Conservation (phyloP, 108 stramenopile genomes). For the Nitzschia sp. region DNA sequence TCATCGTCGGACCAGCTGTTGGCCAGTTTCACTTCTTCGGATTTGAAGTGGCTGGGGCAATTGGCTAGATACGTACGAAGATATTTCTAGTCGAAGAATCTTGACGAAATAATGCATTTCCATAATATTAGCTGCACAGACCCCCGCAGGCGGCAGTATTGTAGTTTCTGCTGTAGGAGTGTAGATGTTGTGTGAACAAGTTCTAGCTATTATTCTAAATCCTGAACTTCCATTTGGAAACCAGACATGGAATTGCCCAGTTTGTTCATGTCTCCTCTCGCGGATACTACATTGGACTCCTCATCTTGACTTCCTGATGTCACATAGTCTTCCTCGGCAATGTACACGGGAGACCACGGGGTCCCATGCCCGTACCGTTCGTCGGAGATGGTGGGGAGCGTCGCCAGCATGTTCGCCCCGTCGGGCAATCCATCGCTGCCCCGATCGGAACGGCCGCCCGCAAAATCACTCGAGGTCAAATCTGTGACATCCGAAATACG, state of each 20-base stretch:
- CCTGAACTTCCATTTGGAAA: slow-evolving; percentile 14
- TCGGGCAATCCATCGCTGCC: slow-evolving; percentile 16
- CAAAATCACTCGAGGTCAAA: not conserved
- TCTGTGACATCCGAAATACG: slow-evolving; percentile 11
- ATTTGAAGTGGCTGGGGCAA: slow-evolving; percentile 76
- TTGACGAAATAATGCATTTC: too few species aligned
- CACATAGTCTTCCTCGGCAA: slow-evolving; percentile 16
- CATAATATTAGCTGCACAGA: not conserved
- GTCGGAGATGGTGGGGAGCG: slow-evolving; percentile 12
- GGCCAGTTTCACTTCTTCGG: slow-evolving; percentile 63
- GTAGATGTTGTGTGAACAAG: too few species aligned
- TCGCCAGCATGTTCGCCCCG: not conserved
- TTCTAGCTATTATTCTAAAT: too few species aligned
- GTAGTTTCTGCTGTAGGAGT: not conserved
- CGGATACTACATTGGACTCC: not conserved
- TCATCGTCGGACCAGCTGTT: slow-evolving; percentile 67
- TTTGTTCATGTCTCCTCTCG: not conserved
- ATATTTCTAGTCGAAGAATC: too few species aligned
- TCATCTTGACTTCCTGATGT: not conserved
- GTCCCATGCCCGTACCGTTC: not conserved
- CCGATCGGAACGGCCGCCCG: not conserved
- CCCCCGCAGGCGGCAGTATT: not conserved
- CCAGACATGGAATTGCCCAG: slow-evolving; percentile 2
- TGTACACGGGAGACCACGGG: slow-evolving; percentile 18
- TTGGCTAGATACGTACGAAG: slow-evolving; percentile 46